Percentiles rank a stretch among this genome's conserved stretches.
Evolutionary conservation across 805 yeast species (phyloP).

Genomic region (Ogataea thermomethanolica): DNA sequence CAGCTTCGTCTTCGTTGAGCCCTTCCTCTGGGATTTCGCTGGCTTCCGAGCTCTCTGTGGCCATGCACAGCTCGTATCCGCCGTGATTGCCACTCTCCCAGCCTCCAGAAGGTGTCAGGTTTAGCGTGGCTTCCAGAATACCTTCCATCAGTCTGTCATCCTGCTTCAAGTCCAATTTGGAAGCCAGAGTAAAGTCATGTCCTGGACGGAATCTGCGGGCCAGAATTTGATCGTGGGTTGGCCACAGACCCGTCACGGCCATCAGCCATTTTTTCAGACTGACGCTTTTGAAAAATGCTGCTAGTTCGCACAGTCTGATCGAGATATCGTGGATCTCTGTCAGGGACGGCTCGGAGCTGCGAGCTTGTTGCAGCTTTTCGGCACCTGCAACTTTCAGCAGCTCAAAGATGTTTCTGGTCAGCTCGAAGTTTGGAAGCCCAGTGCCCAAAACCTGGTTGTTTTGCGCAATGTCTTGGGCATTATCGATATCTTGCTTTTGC

Average conservation of each 20-base stretch:
- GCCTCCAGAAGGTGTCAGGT: slow-evolving; percentile 74
- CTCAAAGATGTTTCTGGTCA: slow-evolving; percentile 15
- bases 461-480: slow-evolving; percentile 33
- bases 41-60: slow-evolving; percentile 42
- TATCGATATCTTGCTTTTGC: slow-evolving; percentile 31
- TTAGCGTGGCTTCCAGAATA: slow-evolving; percentile 73
- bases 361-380: not conserved
- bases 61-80: slow-evolving; percentile 91
- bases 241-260: slow-evolving; percentile 56
- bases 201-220: slow-evolving; percentile 94
- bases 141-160: slow-evolving; percentile 41
- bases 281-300: slow-evolving; percentile 54
- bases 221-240: slow-evolving; percentile 62
- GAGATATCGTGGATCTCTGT: slow-evolving; percentile 20
- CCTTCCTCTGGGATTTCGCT: slow-evolving; percentile 35
- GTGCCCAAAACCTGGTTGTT: slow-evolving; percentile 35
- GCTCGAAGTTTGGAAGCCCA: slow-evolving; percentile 54
- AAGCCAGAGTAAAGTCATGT: slow-evolving; percentile 87
- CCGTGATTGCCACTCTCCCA: slow-evolving; percentile 93
- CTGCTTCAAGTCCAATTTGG: slow-evolving; percentile 38
- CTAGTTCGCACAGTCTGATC: slow-evolving; percentile 47
- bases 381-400: slow-evolving; percentile 2
- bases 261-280: slow-evolving; percentile 70
- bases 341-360: slow-evolving; percentile 18
- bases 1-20: slow-evolving; percentile 68